Base-by-base conservation (phyloP, 2,329 filamentous ascomycete species). In the Ophioceras dolichostomum region DNA sequence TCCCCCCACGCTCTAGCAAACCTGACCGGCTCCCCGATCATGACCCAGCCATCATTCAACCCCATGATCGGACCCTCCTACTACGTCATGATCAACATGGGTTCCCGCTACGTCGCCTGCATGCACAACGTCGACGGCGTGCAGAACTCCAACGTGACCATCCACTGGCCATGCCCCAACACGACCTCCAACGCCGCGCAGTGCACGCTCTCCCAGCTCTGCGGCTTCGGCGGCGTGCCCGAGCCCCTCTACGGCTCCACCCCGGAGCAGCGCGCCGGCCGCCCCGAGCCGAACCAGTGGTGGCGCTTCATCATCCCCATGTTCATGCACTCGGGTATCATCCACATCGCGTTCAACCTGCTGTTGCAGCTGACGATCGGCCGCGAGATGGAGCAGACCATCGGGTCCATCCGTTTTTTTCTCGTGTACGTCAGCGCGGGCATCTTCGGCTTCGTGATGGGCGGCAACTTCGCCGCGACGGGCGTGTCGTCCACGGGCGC, bases 271-370 rank as follows among this genome's bases (percentile, higher is more conserved):
- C n/a, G n/a, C 20, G 21, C 21, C 20, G 13, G 8, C 4, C 61
- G 44, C 9, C 68, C 80, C 2, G 69, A 75, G 42, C 91, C 91
- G 1, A 79, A 96, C 54, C 91, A 98, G 57, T 98, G 91, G 91
- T 98, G 75, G 61, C 83, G 91, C 42, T 96, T 98, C 64, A 95
- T 98, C 52, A 65, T 81, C 2, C 89, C 91, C 28, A 95, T 98
- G 43, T 98, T 98, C 62, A 66, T 98, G 50, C 91, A 98, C 52
- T 87, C 86, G 2, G 91, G 91, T 12, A 62, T 98, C 39, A 80
- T 98, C 44, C 91, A 98, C 54, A 95, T 98, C 41, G 84, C 77
- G 13, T 95, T 96, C 70, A 98, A 98, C 59, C 70, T 98, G 60
- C 70, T 96, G 7, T 70, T 95, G 17, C 91, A 98, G 57, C 61